These are phyloP conservation scores for Plectosphaerella cucumerina DNA, from an alignment of 2,329 filamentous ascomycete species.

Conservation along the genomic window DNA sequence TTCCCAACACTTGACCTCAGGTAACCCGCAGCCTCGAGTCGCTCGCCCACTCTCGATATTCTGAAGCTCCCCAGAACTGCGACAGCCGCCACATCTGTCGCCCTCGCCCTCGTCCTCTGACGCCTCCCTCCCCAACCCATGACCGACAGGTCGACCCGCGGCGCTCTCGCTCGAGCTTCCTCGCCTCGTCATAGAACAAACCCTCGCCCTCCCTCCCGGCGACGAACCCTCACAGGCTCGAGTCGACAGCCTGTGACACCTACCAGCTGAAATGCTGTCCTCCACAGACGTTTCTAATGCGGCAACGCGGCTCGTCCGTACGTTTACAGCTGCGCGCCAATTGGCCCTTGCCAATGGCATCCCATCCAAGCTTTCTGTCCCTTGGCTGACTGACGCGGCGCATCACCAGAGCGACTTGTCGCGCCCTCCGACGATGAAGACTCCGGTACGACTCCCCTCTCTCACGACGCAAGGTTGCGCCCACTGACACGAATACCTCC, in stretches of 20 bases:
- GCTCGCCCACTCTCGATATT: not conserved
- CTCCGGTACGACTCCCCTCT: not conserved
- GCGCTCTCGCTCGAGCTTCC: slow-evolving; percentile 12
- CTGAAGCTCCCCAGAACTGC: too few relatives aligned
- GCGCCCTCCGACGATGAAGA: slow-evolving; percentile 3
- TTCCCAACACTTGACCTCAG: not conserved
- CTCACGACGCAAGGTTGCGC: not conserved
- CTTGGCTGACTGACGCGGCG: not conserved
- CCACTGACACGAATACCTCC: slow-evolving; percentile 7
- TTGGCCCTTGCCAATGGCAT: too few relatives aligned
- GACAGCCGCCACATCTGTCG: too few relatives aligned
- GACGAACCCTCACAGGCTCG: slow-evolving; percentile 3
- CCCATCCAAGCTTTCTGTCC: not conserved
- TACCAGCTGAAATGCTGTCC: slow-evolving; percentile 6
- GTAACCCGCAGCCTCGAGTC: not conserved
- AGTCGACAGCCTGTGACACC: slow-evolving; percentile 10
- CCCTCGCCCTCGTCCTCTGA: not conserved
- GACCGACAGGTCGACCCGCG: slow-evolving; percentile 9
- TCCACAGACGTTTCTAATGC: not conserved
- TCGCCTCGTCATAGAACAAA: slow-evolving; percentile 4
- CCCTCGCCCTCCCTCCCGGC: slow-evolving; percentile 9
- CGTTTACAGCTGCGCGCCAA: not conserved
- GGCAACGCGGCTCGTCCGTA: not conserved
- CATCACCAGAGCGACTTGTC: not conserved
- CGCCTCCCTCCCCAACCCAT: slow-evolving; percentile 5